These are phyloP conservation scores for Neoboletus brunneissimus DNA, from an alignment of 768 basidiomycete genomes.

Conservation along the genomic window DNA sequence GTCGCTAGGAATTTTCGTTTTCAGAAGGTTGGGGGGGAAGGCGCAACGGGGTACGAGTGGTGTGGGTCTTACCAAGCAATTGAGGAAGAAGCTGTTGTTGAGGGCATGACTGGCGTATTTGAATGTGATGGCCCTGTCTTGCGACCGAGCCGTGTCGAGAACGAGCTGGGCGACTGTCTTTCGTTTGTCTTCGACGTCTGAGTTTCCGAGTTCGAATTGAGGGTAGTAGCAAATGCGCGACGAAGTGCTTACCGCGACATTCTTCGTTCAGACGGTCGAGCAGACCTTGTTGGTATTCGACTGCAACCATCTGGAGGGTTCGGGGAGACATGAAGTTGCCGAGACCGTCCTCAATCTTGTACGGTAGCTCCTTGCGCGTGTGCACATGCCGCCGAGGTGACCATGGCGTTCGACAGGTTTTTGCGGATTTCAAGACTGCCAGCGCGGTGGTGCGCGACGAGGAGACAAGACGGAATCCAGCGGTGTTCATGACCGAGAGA, in stretches of 20 bases:
- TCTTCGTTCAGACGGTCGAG: conserved; percentile 74
- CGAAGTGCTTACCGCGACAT: conserved; percentile 56
- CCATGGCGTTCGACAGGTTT: conserved; percentile 15
- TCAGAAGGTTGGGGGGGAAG: not conserved
- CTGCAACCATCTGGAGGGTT: conserved; percentile 68
- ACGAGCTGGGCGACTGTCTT: conserved; percentile 69
- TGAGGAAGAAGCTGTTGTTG: conserved; percentile 95
- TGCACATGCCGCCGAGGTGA: conserved; percentile 42
- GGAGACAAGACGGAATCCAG: conserved; percentile 21
- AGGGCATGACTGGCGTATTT: conserved; percentile 90
- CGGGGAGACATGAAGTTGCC: conserved; percentile 73
- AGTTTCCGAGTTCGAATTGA: not conserved
- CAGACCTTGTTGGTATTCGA: conserved; percentile 86
- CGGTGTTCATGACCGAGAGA: conserved; percentile 21
- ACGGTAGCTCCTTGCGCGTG: conserved; percentile 54
- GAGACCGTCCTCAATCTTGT: conserved; percentile 67
- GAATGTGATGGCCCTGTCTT: conserved; percentile 66
- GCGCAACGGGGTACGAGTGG: not conserved
- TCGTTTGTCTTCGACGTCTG: conserved; percentile 56
- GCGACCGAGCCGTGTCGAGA: conserved; percentile 58
- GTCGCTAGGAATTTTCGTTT: conserved; percentile 24
- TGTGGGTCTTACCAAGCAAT: conserved; percentile 64
- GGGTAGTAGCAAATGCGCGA: not conserved
- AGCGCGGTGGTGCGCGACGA: conserved; percentile 18
- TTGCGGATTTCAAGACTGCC: conserved; percentile 14